A percentile compares a stretch with the other conserved stretches of the same genome.
Conservation (phyloP, 169 alveolate genomes). For the Sarcocystis neurona region DNA sequence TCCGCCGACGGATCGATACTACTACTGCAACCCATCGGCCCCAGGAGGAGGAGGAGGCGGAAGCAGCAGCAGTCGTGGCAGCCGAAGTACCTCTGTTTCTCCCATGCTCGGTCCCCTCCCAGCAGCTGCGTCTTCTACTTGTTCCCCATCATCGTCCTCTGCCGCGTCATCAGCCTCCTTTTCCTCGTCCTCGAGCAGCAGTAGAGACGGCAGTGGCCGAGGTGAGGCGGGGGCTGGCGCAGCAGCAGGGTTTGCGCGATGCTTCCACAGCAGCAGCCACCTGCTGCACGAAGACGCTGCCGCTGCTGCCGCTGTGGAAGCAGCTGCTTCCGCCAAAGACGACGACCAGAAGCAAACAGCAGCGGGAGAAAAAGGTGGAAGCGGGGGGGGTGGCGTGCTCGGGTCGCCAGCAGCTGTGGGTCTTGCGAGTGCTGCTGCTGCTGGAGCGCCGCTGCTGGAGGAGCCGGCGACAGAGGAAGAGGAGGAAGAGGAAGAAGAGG, state of each 20-base stretch:
- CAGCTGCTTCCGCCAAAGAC: too few relatives aligned
- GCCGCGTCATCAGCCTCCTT: not conserved
- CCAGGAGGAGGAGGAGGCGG: not conserved
- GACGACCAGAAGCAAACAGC: too few relatives aligned
- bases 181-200: conserved; percentile 12
- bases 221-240: too few relatives aligned
- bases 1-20: conserved; percentile 44
- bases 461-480: not conserved
- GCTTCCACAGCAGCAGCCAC: too few relatives aligned
- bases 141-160: not conserved
- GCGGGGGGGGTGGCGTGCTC: too few relatives aligned
- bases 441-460: too few relatives aligned
- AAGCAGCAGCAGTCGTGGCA: not conserved
- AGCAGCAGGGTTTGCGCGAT: too few relatives aligned
- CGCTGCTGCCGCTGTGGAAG: too few relatives aligned
- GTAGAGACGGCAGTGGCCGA: too few relatives aligned
- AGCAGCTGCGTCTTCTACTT: not conserved
- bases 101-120: not conserved
- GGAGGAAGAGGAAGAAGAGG: not conserved
- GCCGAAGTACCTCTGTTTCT: not conserved
- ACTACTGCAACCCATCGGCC: not conserved
- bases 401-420: not conserved
- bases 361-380: too few relatives aligned
- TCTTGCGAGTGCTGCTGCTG: not conserved
- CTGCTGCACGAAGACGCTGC: too few relatives aligned